Evolutionary conservation across 2,329 filamentous ascomycete species (phyloP), one percentile per base, ranked within the genome.

Genomic region (Phyllosticta citribraziliensis): DNA sequence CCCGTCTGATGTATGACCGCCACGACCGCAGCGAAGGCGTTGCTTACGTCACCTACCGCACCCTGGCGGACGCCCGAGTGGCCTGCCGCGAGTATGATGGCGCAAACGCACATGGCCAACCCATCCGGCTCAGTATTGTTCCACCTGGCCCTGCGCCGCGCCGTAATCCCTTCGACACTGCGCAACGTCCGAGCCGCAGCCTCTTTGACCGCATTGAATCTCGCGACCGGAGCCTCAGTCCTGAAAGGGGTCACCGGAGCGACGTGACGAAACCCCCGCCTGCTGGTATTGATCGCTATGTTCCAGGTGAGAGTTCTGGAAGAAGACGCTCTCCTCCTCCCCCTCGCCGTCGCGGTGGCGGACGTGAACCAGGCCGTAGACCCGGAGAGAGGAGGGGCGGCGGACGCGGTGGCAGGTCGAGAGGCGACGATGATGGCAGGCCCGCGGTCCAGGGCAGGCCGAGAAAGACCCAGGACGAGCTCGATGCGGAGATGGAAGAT

Each of bases 401-500:
- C 51, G 72, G 76, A 24, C 73, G 74, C 22, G 76, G 79, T 40
- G 71, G 72, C 17, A 71, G 74, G 63, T 76, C 77, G 54, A 72
- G 75, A 35, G 63, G 68, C 33, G 78, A 78, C 55, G 79, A 77
- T 19, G 80, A 83, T 58, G 81, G 82, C 8, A 65, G 70, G 52
- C 65, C 68, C 5, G 54, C 68, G 12, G 69, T 69, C 6, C 69
- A 70, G 53, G 72, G 72, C 50, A 82, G 89, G 56, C 81, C 85
- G 2, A 88, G 85, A 75, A 96, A 96, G 82, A 96, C 92, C 0
- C 88, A 91, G 66, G 89, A 96, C 68, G 90, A 97, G 72, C 80
- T 97, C 51, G 92, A 97, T 72, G 90, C 89, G n/a, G 92, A 97
- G 76, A 97, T 97, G 92, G 91, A 87, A 30, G 90, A 96, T 70